phyloP scores from a whole-genome alignment of 1,284 basidiomycete species.

The Abortiporus biennis region DNA sequence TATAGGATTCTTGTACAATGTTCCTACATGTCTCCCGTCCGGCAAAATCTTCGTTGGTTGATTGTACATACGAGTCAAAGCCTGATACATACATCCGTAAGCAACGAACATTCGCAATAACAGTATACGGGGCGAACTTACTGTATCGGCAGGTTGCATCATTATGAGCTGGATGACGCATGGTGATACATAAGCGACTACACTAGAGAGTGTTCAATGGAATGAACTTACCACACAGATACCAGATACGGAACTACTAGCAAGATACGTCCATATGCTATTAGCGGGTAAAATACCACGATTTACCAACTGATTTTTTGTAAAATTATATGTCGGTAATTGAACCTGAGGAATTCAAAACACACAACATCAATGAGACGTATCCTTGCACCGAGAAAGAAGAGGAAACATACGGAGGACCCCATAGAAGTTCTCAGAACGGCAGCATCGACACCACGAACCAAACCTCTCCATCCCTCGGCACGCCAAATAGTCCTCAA shows the following conservation, averaged over 20 bases:
- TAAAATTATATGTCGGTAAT: slow-evolving; percentile 93
- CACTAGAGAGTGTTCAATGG: background rate
- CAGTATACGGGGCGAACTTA: slow-evolving; percentile 27
- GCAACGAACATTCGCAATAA: background rate
- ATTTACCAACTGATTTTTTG: slow-evolving; percentile 72
- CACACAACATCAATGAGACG: background rate
- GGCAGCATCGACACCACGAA: slow-evolving; percentile 91
- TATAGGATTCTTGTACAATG: slow-evolving; percentile 87
- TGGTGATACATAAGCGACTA: background rate
- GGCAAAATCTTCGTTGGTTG: slow-evolving; percentile 76
- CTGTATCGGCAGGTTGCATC: slow-evolving; percentile 88
- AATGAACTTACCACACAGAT: slow-evolving; percentile 76
- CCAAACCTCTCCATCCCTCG: slow-evolving; percentile 77
- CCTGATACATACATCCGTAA: slow-evolving; percentile 34
- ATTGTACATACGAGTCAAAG: slow-evolving; percentile 94
- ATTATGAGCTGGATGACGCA: slow-evolving; percentile 55
- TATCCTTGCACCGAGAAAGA: background rate
- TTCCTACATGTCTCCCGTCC: slow-evolving; percentile 70
- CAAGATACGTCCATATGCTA: slow-evolving; percentile 84
- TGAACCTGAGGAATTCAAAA: slow-evolving; percentile 58
- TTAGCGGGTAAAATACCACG: slow-evolving; percentile 63
- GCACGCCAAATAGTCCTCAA: slow-evolving; percentile 72
- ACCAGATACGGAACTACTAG: slow-evolving; percentile 86
- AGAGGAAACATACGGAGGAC: slow-evolving; percentile 57
- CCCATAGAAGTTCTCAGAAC: slow-evolving; percentile 94